Conservation (phyloP, 306 rosid genomes). For the Vigna hirtella region DNA sequence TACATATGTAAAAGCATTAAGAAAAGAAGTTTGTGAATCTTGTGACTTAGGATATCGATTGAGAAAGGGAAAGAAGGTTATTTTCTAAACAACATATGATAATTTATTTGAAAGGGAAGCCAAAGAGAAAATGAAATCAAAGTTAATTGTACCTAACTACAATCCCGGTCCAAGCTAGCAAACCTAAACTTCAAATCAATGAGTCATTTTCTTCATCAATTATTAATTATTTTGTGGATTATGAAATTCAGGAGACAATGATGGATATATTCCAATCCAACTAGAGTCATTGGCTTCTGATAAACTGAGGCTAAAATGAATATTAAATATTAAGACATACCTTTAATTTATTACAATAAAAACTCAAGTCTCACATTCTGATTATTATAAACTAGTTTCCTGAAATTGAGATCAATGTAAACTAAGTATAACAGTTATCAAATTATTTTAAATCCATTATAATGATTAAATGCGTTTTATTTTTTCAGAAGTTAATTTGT, state of each 20-base stretch:
- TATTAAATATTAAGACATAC: too few species aligned
- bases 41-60: not conserved
- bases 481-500: too few species aligned
- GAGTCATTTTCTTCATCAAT: constrained; percentile 22
- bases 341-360: too few species aligned
- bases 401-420: too few species aligned
- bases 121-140: not conserved
- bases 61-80: not conserved
- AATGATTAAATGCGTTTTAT: too few species aligned
- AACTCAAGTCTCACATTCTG: too few species aligned
- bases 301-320: too few species aligned
- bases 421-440: too few species aligned
- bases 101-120: not conserved
- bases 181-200: not conserved
- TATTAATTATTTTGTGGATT: not conserved
- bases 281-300: not conserved
- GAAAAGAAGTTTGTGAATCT: not conserved
- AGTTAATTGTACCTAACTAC: not conserved
- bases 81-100: not conserved
- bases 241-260: not conserved
- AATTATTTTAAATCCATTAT: too few species aligned
- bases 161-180: not conserved
- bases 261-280: not conserved
- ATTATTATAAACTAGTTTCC: too few species aligned
- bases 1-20: not conserved